phyloP scores from a whole-genome alignment of 306 rosid species.

The Urtica urens region DNA sequence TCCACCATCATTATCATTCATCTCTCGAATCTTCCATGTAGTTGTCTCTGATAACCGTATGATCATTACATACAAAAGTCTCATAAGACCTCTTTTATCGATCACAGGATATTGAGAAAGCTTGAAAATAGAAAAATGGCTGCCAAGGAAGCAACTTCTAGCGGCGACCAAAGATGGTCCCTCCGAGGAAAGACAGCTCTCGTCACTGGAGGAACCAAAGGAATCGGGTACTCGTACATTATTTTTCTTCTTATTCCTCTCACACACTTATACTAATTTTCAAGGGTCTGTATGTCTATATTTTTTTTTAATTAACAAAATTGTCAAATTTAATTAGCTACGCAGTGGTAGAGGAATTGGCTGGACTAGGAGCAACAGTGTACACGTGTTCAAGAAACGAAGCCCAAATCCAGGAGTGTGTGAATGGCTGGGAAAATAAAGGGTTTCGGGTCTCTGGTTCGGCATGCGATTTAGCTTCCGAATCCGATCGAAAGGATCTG shows the following conservation, averaged over 20 bases:
- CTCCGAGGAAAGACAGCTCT: constrained; percentile 4
- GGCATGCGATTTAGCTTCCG: constrained; percentile 10
- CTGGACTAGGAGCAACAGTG: constrained; percentile 15
- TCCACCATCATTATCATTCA: too few species aligned
- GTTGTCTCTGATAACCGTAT: too few species aligned
- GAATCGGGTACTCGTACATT: constrained; percentile 5
- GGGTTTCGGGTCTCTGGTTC: constrained; percentile 22
- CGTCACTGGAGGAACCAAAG: constrained; percentile 7
- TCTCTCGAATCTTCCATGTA: too few species aligned
- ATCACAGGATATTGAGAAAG: too few species aligned
- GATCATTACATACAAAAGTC: too few species aligned
- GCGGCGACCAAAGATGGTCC: constrained; percentile 3
- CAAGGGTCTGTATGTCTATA: too few species aligned
- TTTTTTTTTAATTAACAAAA: too few species aligned
- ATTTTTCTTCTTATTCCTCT: too few species aligned
- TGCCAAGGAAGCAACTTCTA: not conserved
- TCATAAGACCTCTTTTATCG: too few species aligned
- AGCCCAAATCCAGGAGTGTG: constrained; percentile 13
- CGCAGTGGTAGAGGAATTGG: constrained; percentile 27
- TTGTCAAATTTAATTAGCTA: constrained; percentile 10
- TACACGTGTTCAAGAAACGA: constrained; percentile 13
- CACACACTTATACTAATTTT: too few species aligned
- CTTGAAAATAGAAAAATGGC: not conserved
- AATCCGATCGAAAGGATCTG: constrained; percentile 10
- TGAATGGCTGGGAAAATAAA: constrained; percentile 13